Percentiles rank a stretch among this genome's conserved stretches.
Evolutionary conservation across 495 filamentous ascomycete genomes (phyloP).

Genomic region (Staphylotrichum tortipilum): DNA sequence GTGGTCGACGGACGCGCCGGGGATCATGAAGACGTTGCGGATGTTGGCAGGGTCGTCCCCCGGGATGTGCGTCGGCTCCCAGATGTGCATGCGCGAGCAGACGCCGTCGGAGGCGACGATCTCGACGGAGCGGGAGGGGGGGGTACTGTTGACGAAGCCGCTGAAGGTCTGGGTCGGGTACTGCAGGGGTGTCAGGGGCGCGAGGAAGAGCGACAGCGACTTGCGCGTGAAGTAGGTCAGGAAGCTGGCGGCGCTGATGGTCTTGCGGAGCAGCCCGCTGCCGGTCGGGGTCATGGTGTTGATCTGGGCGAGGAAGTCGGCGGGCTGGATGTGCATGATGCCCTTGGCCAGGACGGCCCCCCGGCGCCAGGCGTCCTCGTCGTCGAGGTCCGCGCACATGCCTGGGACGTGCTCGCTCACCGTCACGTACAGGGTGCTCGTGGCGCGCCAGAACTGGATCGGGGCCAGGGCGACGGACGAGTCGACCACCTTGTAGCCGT

Average conservation of each 20-base stretch:
- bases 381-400: slow-evolving; percentile 25
- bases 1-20: slow-evolving; percentile 54
- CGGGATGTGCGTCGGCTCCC: slow-evolving; percentile 38
- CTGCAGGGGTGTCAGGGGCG: slow-evolving; percentile 46
- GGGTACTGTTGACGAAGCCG: slow-evolving; percentile 44
- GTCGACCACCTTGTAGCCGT: slow-evolving; percentile 56
- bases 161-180: slow-evolving; percentile 41
- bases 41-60: slow-evolving; percentile 21
- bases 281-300: slow-evolving; percentile 46
- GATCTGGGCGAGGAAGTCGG: slow-evolving; percentile 51
- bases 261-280: slow-evolving; percentile 33
- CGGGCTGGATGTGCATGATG: slow-evolving; percentile 48
- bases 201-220: slow-evolving; percentile 46
- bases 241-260: slow-evolving; percentile 40
- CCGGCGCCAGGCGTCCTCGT: slow-evolving; percentile 29
- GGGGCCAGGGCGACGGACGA: slow-evolving; percentile 47
- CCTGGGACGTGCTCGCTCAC: slow-evolving; percentile 31
- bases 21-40: slow-evolving; percentile 50
- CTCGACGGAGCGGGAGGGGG: slow-evolving; percentile 28
- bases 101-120: slow-evolving; percentile 45
- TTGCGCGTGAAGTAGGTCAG: slow-evolving; percentile 50
- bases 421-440: slow-evolving; percentile 54
- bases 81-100: slow-evolving; percentile 44
- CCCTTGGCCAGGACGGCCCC: slow-evolving; percentile 47
- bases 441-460: slow-evolving; percentile 50